Evolutionary conservation across 148 eudicot species (phyloP).

Genomic region (Persicaria tinctoria): DNA sequence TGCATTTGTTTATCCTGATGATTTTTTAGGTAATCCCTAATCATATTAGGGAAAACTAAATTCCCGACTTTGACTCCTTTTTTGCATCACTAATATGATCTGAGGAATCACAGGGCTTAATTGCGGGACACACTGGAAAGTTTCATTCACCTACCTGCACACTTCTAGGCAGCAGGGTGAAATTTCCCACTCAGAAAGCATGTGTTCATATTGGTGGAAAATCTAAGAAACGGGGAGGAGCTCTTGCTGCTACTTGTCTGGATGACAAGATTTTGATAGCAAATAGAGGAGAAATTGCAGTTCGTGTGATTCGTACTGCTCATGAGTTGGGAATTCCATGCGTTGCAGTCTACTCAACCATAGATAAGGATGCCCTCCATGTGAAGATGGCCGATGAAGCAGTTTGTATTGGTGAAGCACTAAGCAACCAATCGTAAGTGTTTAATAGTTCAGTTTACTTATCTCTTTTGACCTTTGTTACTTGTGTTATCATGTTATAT

Average conservation of each 20-base stretch:
- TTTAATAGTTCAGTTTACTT: conserved; percentile 1
- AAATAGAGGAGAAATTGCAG: conserved; percentile 98
- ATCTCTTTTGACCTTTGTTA: neutral
- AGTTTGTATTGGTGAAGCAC: conserved; percentile 98
- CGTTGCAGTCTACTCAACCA: conserved; percentile 95
- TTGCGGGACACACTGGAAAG: conserved; percentile 42
- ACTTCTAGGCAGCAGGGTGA: conserved; percentile 49
- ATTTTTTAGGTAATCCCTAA: neutral
- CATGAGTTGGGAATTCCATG: conserved; percentile 99
- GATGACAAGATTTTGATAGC: conserved; percentile 85
- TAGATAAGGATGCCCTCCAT: conserved; percentile 96
- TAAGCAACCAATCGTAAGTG: conserved; percentile 92
- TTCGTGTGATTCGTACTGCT: conserved; percentile 92
- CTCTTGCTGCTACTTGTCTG: conserved; percentile 57
- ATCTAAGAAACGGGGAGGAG: conserved; percentile 57
- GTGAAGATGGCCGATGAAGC: conserved; percentile 94
- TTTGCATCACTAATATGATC: neutral
- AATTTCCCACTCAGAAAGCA: conserved; percentile 49
- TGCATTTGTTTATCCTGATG: neutral
- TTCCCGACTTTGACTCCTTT: neutral
- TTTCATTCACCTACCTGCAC: conserved; percentile 48
- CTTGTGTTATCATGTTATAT: neutral
- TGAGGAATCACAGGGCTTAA: conserved; percentile 45
- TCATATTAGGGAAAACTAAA: neutral
- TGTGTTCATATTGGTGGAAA: conserved; percentile 33